phyloP scores from a whole-genome alignment of 208 protist species.

The Acanthamoeba culbertsoni region DNA sequence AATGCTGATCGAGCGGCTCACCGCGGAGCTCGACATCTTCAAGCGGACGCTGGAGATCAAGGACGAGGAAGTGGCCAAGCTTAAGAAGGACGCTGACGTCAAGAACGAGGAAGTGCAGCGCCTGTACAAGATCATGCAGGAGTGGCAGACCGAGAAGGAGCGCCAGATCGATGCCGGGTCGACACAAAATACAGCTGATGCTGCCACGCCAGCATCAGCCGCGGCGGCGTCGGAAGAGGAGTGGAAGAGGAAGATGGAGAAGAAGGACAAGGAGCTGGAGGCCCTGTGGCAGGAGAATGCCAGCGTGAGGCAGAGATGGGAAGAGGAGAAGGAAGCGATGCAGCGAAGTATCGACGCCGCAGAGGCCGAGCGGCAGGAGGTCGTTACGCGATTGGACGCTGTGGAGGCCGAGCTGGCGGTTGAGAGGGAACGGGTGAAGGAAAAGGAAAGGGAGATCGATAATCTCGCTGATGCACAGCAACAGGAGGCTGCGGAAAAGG shows the following conservation, averaged over 20 bases:
- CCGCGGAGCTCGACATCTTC: constrained; percentile 20
- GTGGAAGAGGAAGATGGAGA: constrained; percentile 44
- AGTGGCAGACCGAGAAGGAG: neutral
- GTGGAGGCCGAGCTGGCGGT: neutral
- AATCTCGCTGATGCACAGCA: neutral
- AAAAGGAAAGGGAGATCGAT: neutral
- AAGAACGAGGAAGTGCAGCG: constrained; percentile 23
- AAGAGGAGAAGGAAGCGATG: neutral
- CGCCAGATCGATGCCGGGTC: neutral
- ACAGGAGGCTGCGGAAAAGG: neutral
- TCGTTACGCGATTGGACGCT: neutral
- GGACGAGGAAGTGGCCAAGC: constrained; percentile 26
- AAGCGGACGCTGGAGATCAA: constrained; percentile 39
- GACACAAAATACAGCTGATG: neutral
- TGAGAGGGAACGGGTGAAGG: neutral
- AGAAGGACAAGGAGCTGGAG: constrained; percentile 26
- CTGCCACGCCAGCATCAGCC: neutral
- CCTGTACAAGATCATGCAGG: constrained; percentile 47
- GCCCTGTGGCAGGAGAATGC: constrained; percentile 15
- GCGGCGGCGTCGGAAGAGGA: neutral
- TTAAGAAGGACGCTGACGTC: neutral
- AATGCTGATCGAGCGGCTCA: neutral
- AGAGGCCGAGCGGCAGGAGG: neutral
- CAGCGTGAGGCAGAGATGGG: neutral
- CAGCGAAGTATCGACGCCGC: neutral